Conservation (phyloP, 2,329 filamentous ascomycete species). For the Fusarium coicis region DNA sequence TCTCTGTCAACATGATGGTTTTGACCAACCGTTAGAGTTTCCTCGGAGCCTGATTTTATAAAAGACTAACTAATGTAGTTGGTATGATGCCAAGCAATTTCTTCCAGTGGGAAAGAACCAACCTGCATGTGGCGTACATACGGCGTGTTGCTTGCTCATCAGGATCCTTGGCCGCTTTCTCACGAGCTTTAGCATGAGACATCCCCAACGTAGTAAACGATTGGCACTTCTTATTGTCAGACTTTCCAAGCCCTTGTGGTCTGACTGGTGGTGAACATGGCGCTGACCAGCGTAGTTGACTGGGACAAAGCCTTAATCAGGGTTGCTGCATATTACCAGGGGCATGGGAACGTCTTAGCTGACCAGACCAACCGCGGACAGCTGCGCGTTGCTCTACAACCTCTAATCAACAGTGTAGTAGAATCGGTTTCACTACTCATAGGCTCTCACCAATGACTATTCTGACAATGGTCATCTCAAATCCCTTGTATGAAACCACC, state of each 20-base stretch:
- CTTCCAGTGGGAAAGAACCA: background rate
- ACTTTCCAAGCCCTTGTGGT: accelerated
- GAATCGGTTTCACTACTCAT: background rate
- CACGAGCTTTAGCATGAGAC: too few species aligned
- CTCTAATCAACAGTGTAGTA: background rate
- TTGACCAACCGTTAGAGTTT: background rate
- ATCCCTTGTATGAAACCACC: accelerated
- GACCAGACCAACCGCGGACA: background rate
- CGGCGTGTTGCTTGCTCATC: background rate
- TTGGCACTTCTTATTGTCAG: background rate
- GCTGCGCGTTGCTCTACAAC: background rate
- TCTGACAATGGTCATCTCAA: too few species aligned
- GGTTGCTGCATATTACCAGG: background rate
- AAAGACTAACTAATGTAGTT: background rate
- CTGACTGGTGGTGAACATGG: background rate
- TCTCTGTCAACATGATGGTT: background rate
- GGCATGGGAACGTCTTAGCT: background rate
- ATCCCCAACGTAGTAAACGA: accelerated
- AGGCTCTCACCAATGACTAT: too few species aligned
- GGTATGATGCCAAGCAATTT: background rate
- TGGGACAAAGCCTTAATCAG: too few species aligned
- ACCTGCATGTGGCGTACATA: background rate
- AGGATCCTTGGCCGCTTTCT: background rate
- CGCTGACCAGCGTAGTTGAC: background rate
- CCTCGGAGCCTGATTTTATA: background rate